phyloP scores from a whole-genome alignment of 192 early-diverging fungal genomes.

The Lobosporangium transversale region DNA sequence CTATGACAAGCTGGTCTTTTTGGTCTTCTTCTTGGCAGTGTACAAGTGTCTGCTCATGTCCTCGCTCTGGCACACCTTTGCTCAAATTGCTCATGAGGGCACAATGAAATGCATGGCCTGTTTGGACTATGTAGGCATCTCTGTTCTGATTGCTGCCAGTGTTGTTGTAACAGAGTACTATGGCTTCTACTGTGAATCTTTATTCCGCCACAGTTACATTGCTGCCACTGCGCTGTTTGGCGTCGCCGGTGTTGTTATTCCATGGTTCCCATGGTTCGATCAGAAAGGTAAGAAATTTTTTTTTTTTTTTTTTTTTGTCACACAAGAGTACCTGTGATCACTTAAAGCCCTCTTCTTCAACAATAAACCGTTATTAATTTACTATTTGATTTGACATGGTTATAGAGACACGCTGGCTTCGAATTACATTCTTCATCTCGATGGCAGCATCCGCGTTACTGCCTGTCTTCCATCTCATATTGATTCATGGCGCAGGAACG shows the following conservation, averaged over 20 bases:
- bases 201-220: conserved; percentile 58
- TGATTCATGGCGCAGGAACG: conserved; percentile 49
- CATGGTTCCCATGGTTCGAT: conserved; percentile 64
- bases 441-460: conserved; percentile 59
- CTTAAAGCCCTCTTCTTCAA: too few relatives aligned
- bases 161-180: conserved; percentile 68
- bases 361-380: too few relatives aligned
- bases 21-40: conserved; percentile 67
- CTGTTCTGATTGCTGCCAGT: conserved; percentile 69
- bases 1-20: conserved; percentile 60
- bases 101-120: conserved; percentile 67
- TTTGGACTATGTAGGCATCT: conserved; percentile 73
- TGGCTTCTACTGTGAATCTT: conserved; percentile 63
- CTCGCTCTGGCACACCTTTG: conserved; percentile 71
- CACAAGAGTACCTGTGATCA: background rate
- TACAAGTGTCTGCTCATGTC: conserved; percentile 68
- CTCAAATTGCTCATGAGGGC: conserved; percentile 60
- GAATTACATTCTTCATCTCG: conserved; percentile 64
- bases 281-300: conserved; percentile 38
- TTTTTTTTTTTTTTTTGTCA: conserved; percentile 7
- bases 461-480: conserved; percentile 60
- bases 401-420: conserved; percentile 53
- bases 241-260: conserved; percentile 58
- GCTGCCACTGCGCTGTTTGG: conserved; percentile 59
- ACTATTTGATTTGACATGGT: background rate